Evolutionary conservation across 2,329 filamentous ascomycete species (phyloP), one percentile per base, ranked within the genome.

Genomic region (Dothideomycetidae sp.): DNA sequence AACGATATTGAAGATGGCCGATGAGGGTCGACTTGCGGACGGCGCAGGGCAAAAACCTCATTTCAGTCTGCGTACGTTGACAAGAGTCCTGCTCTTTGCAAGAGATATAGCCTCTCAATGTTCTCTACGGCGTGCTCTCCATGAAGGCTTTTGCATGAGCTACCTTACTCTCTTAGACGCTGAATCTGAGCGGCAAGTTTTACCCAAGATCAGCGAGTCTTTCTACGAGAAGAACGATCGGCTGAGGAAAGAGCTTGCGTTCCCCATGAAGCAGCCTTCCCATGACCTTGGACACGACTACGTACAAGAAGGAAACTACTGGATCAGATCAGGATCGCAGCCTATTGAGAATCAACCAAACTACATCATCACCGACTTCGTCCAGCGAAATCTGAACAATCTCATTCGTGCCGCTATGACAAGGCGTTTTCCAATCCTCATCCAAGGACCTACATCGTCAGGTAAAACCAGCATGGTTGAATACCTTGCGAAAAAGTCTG

Each of bases 401-500:
- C 63, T 99, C 17, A 88, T 96, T 9, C 73, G 92, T 51, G 92
- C 90, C 3, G 85, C 85, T 11, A 96, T 88, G 1, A 98, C 88
- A 3, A 68, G 85, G 23, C 75, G 81, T 33, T 98, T 93, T 55
- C 92, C 90, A 1, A 83, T 99, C 33, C 68, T 99, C 7, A 81
- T 99, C 13, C 90, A 99, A 58, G 90, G 90, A 3, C 90, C 92
- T 10, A 99, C 90, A 0, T 98, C 92, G 4, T 82, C 88, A 10
- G 90, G 90, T 46, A 99, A 99, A 60, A 99, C 90, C 0, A 96
- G 88, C 58, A 98, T 99, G 90, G 93, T 98, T 29, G 88, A 96
- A 58, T 94, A 93, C 54, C 70, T 99, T 26, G 88, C 92, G n/a
- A 90, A 93, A 52, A 80, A 82, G 39, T 96, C 85, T 18, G 90